These are phyloP conservation scores for Tuber indicum DNA, from an alignment of 495 filamentous ascomycete genomes.

Conservation along the genomic window DNA sequence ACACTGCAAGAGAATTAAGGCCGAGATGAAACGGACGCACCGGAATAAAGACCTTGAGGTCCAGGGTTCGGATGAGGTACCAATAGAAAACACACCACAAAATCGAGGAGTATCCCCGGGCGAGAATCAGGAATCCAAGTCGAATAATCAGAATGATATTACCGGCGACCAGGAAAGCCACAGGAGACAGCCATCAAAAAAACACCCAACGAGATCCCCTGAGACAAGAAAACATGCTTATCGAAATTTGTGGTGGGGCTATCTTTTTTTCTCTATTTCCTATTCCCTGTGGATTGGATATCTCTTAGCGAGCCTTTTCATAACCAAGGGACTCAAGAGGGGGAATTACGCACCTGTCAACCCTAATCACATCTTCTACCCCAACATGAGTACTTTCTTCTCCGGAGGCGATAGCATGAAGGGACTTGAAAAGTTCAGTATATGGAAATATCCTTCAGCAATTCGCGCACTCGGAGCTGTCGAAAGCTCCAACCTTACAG, in stretches of 20 bases:
- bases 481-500: not conserved
- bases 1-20: not conserved
- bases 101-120: too few species aligned
- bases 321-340: not conserved
- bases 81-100: too few species aligned
- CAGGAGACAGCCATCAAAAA: too few species aligned
- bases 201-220: too few species aligned
- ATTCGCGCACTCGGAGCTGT: not conserved
- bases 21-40: too few species aligned
- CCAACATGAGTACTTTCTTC: not conserved
- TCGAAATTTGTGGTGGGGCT: not conserved
- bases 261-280: too few species aligned
- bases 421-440: not conserved
- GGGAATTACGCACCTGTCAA: not conserved
- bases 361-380: not conserved
- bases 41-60: not conserved
- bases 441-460: not conserved
- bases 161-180: too few species aligned
- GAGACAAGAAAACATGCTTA: too few species aligned
- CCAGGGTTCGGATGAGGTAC: too few species aligned
- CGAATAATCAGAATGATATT: too few species aligned
- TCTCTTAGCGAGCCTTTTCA: not conserved
- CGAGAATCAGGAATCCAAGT: too few species aligned
- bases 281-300: not conserved
- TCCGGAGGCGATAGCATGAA: not conserved